These are phyloP conservation scores for Teunomyces barrocoloradensis DNA, from an alignment of 805 yeast genomes.

Conservation along the genomic window DNA sequence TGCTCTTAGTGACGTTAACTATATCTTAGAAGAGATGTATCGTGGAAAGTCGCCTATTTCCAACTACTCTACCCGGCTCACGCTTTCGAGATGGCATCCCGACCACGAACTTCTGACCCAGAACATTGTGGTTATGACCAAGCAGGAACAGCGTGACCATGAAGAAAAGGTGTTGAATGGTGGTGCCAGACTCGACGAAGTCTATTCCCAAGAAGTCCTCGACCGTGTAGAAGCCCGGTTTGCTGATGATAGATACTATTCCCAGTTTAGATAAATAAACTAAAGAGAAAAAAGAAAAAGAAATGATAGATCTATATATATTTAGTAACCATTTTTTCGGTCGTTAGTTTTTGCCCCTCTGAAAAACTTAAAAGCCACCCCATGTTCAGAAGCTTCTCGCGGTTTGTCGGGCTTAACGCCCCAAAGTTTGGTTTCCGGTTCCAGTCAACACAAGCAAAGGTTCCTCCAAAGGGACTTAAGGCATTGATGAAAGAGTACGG, in stretches of 20 bases:
- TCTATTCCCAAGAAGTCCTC: slow-evolving; percentile 60
- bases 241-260: slow-evolving; percentile 71
- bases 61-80: slow-evolving; percentile 73
- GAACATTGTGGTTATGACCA: slow-evolving; percentile 84
- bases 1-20: slow-evolving; percentile 69
- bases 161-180: slow-evolving; percentile 74
- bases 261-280: slow-evolving; percentile 38
- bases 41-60: slow-evolving; percentile 90
- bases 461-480: slow-evolving; percentile 50
- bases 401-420: background rate
- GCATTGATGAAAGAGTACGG: slow-evolving; percentile 83
- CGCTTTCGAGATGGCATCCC: slow-evolving; percentile 85
- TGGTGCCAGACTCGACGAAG: slow-evolving; percentile 57
- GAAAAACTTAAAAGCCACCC: background rate
- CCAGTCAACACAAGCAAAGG: slow-evolving; percentile 14
- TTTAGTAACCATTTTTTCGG: too few relatives aligned
- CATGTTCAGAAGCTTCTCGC: background rate
- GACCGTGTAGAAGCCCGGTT: slow-evolving; percentile 61
- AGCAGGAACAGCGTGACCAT: slow-evolving; percentile 79
- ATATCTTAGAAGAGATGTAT: slow-evolving; percentile 86
- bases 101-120: slow-evolving; percentile 59
- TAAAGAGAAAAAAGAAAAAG: background rate
- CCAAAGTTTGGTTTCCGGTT: background rate
- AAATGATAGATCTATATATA: background rate
- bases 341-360: background rate